These are phyloP conservation scores for Balakata baccata DNA, from an alignment of 345 rosid genomes.

Conservation along the genomic window DNA sequence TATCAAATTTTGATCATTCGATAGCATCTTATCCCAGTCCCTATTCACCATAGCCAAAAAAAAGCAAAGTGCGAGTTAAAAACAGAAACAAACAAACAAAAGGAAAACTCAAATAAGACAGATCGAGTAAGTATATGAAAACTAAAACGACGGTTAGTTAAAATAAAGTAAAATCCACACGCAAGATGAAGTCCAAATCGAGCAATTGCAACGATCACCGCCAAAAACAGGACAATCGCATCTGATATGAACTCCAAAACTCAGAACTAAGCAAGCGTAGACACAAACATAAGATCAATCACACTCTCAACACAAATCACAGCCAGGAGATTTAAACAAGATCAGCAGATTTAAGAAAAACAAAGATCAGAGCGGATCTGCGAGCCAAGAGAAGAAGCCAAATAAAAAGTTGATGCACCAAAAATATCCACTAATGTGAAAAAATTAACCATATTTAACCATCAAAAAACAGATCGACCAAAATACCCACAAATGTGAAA, in stretches of 20 bases:
- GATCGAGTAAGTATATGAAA: no score
- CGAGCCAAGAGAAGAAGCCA: not conserved
- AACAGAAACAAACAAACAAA: no score
- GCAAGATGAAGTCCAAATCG: not conserved
- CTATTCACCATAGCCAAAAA: no score
- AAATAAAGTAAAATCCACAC: not conserved
- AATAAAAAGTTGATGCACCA: not conserved
- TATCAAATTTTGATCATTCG: no score
- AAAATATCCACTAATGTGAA: not conserved
- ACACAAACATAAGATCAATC: not conserved
- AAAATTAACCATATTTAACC: not conserved
- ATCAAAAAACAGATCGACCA: not conserved
- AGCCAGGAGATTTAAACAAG: not conserved
- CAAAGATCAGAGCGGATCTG: constrained; percentile 13
- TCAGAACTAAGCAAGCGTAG: not conserved
- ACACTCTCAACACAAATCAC: not conserved
- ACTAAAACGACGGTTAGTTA: not conserved
- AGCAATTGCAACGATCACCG: no score
- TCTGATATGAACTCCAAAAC: no score
- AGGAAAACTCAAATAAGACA: no score
- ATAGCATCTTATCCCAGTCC: no score
- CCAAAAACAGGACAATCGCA: not conserved
- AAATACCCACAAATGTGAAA: not conserved
- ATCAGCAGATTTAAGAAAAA: not conserved
- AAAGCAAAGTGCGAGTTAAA: no score